Percentiles rank a stretch among this genome's conserved stretches.
These are phyloP conservation scores for Phytophthora tubulina DNA, from an alignment of 352 stramenopile genomes.

Conservation along the genomic window DNA sequence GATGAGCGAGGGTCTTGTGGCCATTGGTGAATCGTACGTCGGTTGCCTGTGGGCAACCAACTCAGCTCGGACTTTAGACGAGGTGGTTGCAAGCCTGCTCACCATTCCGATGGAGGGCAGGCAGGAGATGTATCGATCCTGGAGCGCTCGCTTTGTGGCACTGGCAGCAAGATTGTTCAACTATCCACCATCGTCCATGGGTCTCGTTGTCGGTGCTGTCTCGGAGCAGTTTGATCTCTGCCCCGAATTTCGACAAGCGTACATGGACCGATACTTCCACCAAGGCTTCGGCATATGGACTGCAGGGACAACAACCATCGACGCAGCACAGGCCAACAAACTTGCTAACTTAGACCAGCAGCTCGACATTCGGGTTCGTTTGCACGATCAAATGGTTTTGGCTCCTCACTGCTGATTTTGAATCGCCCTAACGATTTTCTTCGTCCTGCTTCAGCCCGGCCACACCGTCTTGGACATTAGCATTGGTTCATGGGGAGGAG, in stretches of 20 bases:
- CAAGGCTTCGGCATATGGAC: conserved; percentile 83
- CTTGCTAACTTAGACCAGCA: conserved; percentile 68
- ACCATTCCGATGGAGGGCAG: conserved; percentile 85
- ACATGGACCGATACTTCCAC: conserved; percentile 84
- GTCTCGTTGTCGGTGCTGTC: conserved; percentile 71
- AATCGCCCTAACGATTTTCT: not conserved
- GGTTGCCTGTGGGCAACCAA: conserved; percentile 77
- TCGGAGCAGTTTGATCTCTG: conserved; percentile 83
- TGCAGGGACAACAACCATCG: conserved; percentile 52
- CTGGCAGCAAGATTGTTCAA: conserved; percentile 82
- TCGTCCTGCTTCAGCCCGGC: conserved; percentile 44
- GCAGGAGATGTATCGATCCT: conserved; percentile 89
- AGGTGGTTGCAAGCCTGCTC: conserved; percentile 78
- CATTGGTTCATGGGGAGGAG: conserved; percentile 82
- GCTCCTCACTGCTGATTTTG: not conserved
- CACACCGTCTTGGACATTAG: conserved; percentile 86
- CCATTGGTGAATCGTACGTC: conserved; percentile 87
- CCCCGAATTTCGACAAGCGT: conserved; percentile 69
- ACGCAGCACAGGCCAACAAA: conserved; percentile 78
- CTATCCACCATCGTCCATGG: conserved; percentile 74
- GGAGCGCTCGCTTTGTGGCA: conserved; percentile 79
- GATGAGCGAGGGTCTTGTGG: conserved; percentile 87
- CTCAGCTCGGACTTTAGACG: conserved; percentile 63
- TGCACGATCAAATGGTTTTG: not conserved
- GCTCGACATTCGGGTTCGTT: conserved; percentile 65